Evolutionary conservation across 495 filamentous ascomycete genomes (phyloP).

Genomic region (Neurospora sp.): DNA sequence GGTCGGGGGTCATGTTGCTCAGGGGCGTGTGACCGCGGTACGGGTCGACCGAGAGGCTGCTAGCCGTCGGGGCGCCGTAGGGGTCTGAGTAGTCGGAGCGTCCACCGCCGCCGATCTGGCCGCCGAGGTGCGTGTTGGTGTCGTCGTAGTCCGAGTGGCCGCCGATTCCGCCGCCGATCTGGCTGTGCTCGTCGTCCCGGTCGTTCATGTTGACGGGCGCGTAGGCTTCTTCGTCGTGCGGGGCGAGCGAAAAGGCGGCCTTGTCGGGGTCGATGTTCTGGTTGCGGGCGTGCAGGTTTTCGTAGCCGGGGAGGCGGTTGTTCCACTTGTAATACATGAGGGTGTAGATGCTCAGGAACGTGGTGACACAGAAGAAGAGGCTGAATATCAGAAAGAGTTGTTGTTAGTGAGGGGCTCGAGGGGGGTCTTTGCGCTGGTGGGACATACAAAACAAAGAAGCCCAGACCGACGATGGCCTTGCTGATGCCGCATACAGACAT

Average conservation of each 20-base stretch:
- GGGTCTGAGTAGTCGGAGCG: conserved; percentile 19
- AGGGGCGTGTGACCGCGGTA: conserved; percentile 13
- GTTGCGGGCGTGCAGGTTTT: conserved; percentile 37
- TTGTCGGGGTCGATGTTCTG: conserved; percentile 49
- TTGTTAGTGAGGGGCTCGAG: neutral
- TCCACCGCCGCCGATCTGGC: conserved; percentile 1
- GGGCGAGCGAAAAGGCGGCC: conserved; percentile 46
- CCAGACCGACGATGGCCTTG: conserved; percentile 68
- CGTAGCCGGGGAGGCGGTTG: conserved; percentile 63
- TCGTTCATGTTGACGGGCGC: conserved; percentile 36
- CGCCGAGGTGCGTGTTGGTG: conserved; percentile 4
- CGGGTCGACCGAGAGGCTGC: conserved; percentile 24
- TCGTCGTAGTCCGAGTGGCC: neutral
- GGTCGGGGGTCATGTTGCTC: conserved; percentile 11
- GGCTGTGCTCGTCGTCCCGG: conserved; percentile 26
- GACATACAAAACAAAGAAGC: conserved; percentile 71
- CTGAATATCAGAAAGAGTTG: conserved; percentile 29
- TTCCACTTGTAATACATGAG: conserved; percentile 69
- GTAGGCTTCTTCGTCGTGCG: conserved; percentile 45
- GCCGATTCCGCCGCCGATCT: neutral
- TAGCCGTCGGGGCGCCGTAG: conserved; percentile 12
- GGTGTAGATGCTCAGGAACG: conserved; percentile 65
- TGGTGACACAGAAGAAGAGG: conserved; percentile 63
- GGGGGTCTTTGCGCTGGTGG: neutral
- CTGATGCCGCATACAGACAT: conserved; percentile 56